phyloP scores from a whole-genome alignment of 306 rosid species.

The Vachellia pachyceras region DNA sequence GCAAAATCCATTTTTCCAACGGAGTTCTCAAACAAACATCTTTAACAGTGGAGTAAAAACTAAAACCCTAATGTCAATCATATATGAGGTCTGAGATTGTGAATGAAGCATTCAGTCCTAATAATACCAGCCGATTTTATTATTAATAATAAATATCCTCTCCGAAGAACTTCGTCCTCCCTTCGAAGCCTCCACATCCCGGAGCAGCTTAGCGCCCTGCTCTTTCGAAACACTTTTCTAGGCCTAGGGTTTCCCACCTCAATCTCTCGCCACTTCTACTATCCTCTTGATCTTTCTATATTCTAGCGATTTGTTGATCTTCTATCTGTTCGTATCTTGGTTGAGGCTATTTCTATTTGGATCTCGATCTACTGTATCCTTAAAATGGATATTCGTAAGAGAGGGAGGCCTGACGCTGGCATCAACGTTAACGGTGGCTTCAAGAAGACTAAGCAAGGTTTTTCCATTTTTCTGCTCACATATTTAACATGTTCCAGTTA shows the following conservation, averaged over 20 bases:
- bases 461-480: background rate
- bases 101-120: background rate
- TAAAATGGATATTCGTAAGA: conserved; percentile 68
- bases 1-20: too few species aligned
- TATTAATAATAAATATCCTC: background rate
- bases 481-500: background rate
- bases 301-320: background rate
- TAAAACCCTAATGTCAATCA: conserved; percentile 17
- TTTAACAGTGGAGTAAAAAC: background rate
- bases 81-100: too few species aligned
- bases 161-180: background rate
- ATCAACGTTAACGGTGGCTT: conserved; percentile 64
- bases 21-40: too few species aligned
- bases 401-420: conserved; percentile 64
- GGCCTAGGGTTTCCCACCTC: conserved; percentile 47
- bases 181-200: conserved; percentile 23
- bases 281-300: background rate
- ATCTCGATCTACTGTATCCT: conserved; percentile 49
- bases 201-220: conserved; percentile 1
- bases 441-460: conserved; percentile 75
- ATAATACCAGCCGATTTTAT: background rate
- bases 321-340: background rate
- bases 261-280: background rate
- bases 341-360: conserved; percentile 30
- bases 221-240: conserved; percentile 50